Evolutionary conservation across 2,329 filamentous ascomycete species (phyloP).

Genomic region (Hypoxylon sp.): DNA sequence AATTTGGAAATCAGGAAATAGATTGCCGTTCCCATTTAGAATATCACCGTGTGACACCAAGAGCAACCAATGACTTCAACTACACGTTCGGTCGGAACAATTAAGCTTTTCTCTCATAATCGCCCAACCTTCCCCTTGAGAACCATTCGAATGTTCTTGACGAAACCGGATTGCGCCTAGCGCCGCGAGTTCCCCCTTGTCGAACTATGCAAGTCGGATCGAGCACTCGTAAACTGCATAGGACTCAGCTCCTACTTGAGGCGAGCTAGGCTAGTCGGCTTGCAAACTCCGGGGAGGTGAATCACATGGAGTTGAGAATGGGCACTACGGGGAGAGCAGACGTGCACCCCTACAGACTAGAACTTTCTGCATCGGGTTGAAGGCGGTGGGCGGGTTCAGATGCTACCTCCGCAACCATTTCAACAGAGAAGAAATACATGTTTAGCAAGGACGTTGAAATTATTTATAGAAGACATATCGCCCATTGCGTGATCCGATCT

Average conservation of each 20-base stretch:
- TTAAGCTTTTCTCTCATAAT: slow-evolving; percentile 31
- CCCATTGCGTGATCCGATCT: slow-evolving; percentile 14
- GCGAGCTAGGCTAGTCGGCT: slow-evolving; percentile 38
- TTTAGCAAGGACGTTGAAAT: not conserved
- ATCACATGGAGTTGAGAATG: slow-evolving; percentile 29
- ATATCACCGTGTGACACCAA: slow-evolving; percentile 22
- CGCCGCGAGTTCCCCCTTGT: slow-evolving; percentile 2
- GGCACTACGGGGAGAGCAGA: slow-evolving; percentile 4
- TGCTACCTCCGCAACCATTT: not conserved
- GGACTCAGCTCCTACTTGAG: slow-evolving; percentile 16
- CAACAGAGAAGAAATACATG: slow-evolving; percentile 3
- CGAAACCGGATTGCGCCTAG: slow-evolving; percentile 6
- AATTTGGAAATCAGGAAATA: slow-evolving; percentile 50
- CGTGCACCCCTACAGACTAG: slow-evolving; percentile 5
- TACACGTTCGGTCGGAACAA: slow-evolving; percentile 25
- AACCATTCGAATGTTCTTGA: slow-evolving; percentile 11
- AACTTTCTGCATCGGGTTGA: slow-evolving; percentile 17
- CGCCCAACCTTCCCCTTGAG: slow-evolving; percentile 26
- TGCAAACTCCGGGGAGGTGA: slow-evolving; percentile 23
- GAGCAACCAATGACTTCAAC: slow-evolving; percentile 42
- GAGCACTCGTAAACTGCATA: not conserved
- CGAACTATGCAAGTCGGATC: not conserved
- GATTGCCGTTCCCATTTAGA: slow-evolving; percentile 44
- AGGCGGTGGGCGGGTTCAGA: slow-evolving; percentile 18
- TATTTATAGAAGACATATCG: slow-evolving; percentile 24